Evolutionary conservation across 192 early-diverging fungal genomes (phyloP), one percentile per base, ranked within the genome.

Genomic region (Podila horticola): DNA sequence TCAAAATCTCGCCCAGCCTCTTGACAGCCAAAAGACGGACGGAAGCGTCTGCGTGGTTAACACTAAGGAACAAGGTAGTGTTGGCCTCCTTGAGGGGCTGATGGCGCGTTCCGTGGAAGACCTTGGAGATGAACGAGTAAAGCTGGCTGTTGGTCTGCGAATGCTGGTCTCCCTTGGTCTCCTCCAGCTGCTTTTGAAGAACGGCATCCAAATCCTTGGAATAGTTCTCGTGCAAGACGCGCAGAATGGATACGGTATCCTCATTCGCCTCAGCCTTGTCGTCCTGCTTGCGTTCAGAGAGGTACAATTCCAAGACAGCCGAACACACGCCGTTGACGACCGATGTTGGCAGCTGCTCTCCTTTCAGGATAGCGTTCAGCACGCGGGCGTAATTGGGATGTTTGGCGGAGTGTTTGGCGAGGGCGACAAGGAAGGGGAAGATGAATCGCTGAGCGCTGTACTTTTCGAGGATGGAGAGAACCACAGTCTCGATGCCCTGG

Each of bases 51-150:
- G 89, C 84, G 64, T 95, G 93, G 63, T 93, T 89, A 59, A 97
- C 84, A 85, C 92, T 92, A 61, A 97, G 87, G 69, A 88, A 97
- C 26, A 97, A 79, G 5, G 94, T 95, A 1, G 95, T 95, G 58
- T 90, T 89, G 6, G 89, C 86, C 51, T 92, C 91, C 65, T 89
- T 84, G 15, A 96, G 74, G 3, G 91, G 70, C 66, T 92, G 86
- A 66, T 89, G 87, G 8, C 86, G 82, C 20, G 73, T 83, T 51
- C 91, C 92, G 29, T 86, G 72, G 71, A 92, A 91, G 12, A 83
- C 83, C 41, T 81, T 72, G 5, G 87, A 66, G 13, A 90, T 81
- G 48, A 94, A 86, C 10, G 88, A 67, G 74, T 89, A 94, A 7
- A 93, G 79, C 11, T 67, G 70, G 24, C 82, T 68, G 58, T 74